These are phyloP conservation scores for Naganishia vishniacii DNA, from an alignment of 768 basidiomycete genomes.

Conservation along the genomic window DNA sequence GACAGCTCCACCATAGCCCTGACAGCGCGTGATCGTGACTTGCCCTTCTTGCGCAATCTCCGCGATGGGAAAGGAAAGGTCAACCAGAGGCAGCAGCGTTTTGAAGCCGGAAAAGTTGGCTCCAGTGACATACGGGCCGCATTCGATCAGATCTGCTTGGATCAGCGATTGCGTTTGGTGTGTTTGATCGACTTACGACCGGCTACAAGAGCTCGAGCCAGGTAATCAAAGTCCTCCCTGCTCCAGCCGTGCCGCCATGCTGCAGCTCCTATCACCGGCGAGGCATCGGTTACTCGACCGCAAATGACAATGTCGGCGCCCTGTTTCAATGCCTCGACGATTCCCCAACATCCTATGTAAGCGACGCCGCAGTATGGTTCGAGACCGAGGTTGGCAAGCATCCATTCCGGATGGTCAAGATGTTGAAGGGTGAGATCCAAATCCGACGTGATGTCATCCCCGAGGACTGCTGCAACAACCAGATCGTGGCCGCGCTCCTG, in stretches of 20 bases:
- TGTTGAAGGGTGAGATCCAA: background rate
- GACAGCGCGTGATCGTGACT: slow-evolving; percentile 3
- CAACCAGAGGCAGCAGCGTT: background rate
- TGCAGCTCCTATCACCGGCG: slow-evolving; percentile 10
- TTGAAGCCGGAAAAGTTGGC: slow-evolving; percentile 21
- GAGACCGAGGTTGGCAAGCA: background rate
- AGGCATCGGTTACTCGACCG: slow-evolving; percentile 11
- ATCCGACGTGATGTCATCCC: slow-evolving; percentile 8
- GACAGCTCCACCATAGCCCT: slow-evolving; percentile 16
- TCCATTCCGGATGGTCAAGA: slow-evolving; percentile 15
- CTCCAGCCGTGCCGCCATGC: slow-evolving; percentile 11
- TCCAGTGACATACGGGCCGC: slow-evolving; percentile 15
- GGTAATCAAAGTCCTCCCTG: slow-evolving; percentile 6
- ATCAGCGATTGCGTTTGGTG: too few relatives aligned
- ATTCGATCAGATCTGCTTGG: slow-evolving; percentile 9
- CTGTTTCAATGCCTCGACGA: slow-evolving; percentile 9
- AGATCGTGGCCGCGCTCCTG: background rate
- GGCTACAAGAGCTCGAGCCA: slow-evolving; percentile 4
- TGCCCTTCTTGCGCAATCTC: background rate
- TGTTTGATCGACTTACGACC: background rate
- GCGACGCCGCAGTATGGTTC: slow-evolving; percentile 15
- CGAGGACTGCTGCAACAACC: background rate
- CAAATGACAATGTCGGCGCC: slow-evolving; percentile 15
- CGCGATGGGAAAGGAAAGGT: slow-evolving; percentile 16
- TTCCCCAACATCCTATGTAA: slow-evolving; percentile 16